phyloP scores from a whole-genome alignment of 768 basidiomycete species.

The Serendipita indica region DNA sequence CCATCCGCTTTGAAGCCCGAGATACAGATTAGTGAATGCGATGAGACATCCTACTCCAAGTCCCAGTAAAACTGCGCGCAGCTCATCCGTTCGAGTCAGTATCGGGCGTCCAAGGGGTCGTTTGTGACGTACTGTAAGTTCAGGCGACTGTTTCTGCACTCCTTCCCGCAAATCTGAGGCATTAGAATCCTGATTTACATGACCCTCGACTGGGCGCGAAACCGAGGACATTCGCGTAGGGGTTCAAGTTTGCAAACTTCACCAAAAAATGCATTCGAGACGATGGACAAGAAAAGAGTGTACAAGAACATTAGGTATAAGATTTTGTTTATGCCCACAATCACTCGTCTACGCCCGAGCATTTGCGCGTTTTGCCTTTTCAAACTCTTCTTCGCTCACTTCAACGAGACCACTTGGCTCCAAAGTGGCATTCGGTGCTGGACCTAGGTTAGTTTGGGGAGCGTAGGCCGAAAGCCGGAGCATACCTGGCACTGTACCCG shows the following conservation, averaged over 20 bases:
- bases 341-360: neutral
- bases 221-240: neutral
- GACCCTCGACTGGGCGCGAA: too few relatives aligned
- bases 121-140: neutral
- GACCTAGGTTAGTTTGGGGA: neutral
- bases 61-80: slow-evolving; percentile 56
- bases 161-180: neutral
- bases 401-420: slow-evolving; percentile 1
- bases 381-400: slow-evolving; percentile 6
- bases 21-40: slow-evolving; percentile 84
- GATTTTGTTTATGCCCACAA: neutral
- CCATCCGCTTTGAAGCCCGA: slow-evolving; percentile 82
- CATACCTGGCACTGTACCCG: slow-evolving; percentile 1
- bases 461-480: neutral
- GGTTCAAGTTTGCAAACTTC: too few relatives aligned
- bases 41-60: slow-evolving; percentile 73
- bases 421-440: neutral
- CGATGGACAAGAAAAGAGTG: neutral
- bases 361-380: neutral
- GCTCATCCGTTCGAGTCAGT: slow-evolving; percentile 16
- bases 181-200: too few relatives aligned
- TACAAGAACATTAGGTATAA: neutral
- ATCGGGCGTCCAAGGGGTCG: neutral
- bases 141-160: neutral
- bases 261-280: neutral